phyloP scores from a whole-genome alignment of 208 protist species.

The Trypanosoma rangeli region DNA sequence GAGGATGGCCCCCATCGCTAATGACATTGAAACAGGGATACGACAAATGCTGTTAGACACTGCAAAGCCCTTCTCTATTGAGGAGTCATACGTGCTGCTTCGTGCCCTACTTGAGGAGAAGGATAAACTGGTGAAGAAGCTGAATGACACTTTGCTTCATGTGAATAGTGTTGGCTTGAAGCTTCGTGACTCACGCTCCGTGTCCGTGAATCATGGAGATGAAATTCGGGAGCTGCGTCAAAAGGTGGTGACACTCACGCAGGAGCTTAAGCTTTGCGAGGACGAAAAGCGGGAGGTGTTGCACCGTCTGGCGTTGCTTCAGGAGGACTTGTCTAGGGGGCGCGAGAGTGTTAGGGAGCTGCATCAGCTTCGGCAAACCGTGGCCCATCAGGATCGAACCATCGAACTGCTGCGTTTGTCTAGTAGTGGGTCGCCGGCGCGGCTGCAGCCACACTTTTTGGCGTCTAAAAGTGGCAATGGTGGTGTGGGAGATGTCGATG shows the following conservation, averaged over 20 bases:
- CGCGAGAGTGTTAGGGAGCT: conserved; percentile 2
- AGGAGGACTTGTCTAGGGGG: conserved; percentile 1
- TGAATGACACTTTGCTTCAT: conserved; percentile 9
- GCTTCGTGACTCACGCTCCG: background rate
- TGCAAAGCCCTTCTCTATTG: conserved; percentile 13
- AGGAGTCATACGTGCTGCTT: conserved; percentile 23
- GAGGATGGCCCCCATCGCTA: conserved; percentile 6
- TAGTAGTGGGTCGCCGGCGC: background rate
- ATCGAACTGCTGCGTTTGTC: conserved; percentile 7
- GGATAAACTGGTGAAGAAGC: conserved; percentile 11
- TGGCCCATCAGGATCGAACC: conserved; percentile 9
- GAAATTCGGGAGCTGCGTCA: conserved; percentile 19
- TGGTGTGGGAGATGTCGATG: background rate
- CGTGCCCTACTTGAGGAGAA: conserved; percentile 20
- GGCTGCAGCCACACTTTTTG: background rate
- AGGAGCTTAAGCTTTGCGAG: conserved; percentile 8
- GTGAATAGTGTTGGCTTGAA: background rate
- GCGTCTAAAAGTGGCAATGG: background rate
- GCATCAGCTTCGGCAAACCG: conserved; percentile 1
- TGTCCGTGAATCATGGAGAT: background rate
- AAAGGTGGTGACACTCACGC: conserved; percentile 10
- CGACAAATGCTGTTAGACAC: conserved; percentile 1
- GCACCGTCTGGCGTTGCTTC: conserved; percentile 3
- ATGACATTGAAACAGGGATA: conserved; percentile 5
- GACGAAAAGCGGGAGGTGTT: conserved; percentile 15